A percentile compares a stretch with the other conserved stretches of the same genome.
These are phyloP conservation scores for Kurtzmaniella cleridarum DNA, from an alignment of 805 yeast genomes.

Conservation along the genomic window DNA sequence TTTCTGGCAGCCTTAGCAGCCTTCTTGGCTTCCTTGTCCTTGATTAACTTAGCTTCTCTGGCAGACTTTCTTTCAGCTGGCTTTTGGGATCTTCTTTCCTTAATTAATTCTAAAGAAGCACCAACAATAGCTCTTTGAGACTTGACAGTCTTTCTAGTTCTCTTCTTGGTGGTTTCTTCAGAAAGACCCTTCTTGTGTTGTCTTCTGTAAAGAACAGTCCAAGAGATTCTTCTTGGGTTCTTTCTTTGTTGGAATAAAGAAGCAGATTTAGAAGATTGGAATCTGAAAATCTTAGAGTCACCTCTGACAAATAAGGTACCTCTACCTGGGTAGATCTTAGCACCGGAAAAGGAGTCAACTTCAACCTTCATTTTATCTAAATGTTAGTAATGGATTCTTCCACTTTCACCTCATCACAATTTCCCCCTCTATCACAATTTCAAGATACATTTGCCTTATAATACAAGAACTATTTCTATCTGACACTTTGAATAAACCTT, in stretches of 20 bases:
- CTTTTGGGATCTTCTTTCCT: slow-evolving; percentile 93
- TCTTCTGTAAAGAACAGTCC: slow-evolving; percentile 99
- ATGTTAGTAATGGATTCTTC: slow-evolving; percentile 39
- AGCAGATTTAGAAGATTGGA: slow-evolving; percentile 95
- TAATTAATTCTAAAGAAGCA: slow-evolving; percentile 97
- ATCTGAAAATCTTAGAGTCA: slow-evolving; percentile 99
- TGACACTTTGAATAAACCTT: too few relatives aligned
- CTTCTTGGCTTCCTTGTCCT: slow-evolving; percentile 86
- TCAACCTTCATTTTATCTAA: slow-evolving; percentile 87
- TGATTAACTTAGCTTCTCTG: slow-evolving; percentile 83
- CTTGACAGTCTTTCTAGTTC: slow-evolving; percentile 96
- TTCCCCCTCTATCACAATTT: too few relatives aligned
- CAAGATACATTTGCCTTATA: too few relatives aligned
- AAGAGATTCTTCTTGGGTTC: slow-evolving; percentile 99
- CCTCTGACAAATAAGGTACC: slow-evolving; percentile 99
- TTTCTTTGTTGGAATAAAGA: slow-evolving; percentile 99
- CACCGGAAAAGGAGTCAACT: slow-evolving; percentile 98
- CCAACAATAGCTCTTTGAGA: slow-evolving; percentile 99
- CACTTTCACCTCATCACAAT: slow-evolving; percentile 1
- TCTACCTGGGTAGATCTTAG: slow-evolving; percentile 99
- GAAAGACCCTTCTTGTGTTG: slow-evolving; percentile 99
- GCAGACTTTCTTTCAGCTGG: slow-evolving; percentile 98
- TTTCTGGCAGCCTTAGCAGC: slow-evolving; percentile 91
- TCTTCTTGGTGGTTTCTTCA: slow-evolving; percentile 97
- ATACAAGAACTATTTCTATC: too few relatives aligned